Percentiles rank a stretch among this genome's conserved stretches.
These are phyloP conservation scores for Debaryomycetaceae sp. DNA, from an alignment of 1,139 yeast species.

Conservation along the genomic window DNA sequence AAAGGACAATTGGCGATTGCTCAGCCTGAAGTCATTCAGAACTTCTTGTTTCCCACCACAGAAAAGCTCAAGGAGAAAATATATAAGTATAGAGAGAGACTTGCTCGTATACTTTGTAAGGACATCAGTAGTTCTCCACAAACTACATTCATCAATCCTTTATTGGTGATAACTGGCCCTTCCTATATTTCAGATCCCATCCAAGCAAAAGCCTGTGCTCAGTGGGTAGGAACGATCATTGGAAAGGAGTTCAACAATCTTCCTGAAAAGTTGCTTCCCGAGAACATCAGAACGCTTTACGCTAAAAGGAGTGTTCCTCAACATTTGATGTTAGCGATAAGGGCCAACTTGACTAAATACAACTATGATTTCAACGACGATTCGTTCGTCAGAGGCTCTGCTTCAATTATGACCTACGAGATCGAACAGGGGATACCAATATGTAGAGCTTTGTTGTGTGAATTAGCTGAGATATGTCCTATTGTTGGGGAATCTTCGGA, in stretches of 20 bases:
- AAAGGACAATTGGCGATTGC: constrained; percentile 35
- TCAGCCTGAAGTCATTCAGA: constrained; percentile 46
- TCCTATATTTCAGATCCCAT: constrained; percentile 20
- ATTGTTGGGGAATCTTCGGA: constrained; percentile 41
- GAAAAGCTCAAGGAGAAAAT: constrained; percentile 24
- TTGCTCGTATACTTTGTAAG: constrained; percentile 12
- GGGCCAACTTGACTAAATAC: constrained; percentile 33
- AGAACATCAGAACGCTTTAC: constrained; percentile 10
- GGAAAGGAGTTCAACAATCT: constrained; percentile 14
- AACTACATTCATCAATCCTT: constrained; percentile 11
- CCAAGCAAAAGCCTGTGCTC: constrained; percentile 38
- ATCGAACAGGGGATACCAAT: constrained; percentile 37
- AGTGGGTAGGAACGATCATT: constrained; percentile 31
- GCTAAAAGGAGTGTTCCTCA: constrained; percentile 6
- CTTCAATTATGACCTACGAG: constrained; percentile 29
- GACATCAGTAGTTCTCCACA: constrained; percentile 4
- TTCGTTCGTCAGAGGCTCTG: constrained; percentile 3
- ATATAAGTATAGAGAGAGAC: constrained; percentile 15
- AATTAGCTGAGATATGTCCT: constrained; percentile 32
- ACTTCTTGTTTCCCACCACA: constrained; percentile 33
- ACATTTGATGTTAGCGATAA: constrained; percentile 17
- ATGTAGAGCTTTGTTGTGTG: constrained; percentile 34
- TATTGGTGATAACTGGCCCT: constrained; percentile 43
- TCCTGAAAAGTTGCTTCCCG: constrained; percentile 9
- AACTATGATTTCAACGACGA: constrained; percentile 12